Evolutionary conservation across 352 stramenopile genomes (phyloP), one percentile per base, ranked within the genome.

Genomic region (Globisporangium iwayamae): DNA sequence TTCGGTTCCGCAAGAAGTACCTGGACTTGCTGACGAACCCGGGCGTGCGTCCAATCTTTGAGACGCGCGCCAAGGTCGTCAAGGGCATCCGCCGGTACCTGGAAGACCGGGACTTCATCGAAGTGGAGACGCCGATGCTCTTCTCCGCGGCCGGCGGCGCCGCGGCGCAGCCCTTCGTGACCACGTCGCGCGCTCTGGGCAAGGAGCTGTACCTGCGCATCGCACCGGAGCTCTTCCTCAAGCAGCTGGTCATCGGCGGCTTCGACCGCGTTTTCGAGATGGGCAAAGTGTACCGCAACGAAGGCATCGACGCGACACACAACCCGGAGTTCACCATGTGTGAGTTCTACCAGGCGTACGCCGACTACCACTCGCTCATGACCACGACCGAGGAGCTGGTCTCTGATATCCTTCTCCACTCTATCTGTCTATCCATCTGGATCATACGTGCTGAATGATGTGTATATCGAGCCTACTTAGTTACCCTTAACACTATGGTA

Each of bases 271-370:
- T 99, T 4, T 99, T 99, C 67, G 97, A 99, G 78, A 97, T 99
- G 72, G 97, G 96, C 65, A 92, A 98, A 45, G 96, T 99, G 63
- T 99, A 99, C 81, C 89, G 97, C 45, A 99, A 99, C 73, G 97
- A 99, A 85, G 85, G 85, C 56, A 84, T 99, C 65, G 97, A 99
- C 72, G 81, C 98, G 58, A 99, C 96, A 7, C 97, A 99, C 86
- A 99, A 99, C 73, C 97, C 97, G 8, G 97, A 99, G 80, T 99
- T 99, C 76, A 99, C 97, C 5, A 99, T 98, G 5, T 98, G 96
- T 72, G 97, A 99, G 83, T 99, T 99, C 70, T 99, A 99, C 76
- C 80, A 96, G 79, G 97, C 98, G 8, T 99, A 99, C 72, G 97
- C 96, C 7, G 98, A 99, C 76, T 99, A 99, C 85, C 79, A 99